These are phyloP conservation scores for Trametes polyzona DNA, from an alignment of 1,284 basidiomycete genomes.

Conservation along the genomic window DNA sequence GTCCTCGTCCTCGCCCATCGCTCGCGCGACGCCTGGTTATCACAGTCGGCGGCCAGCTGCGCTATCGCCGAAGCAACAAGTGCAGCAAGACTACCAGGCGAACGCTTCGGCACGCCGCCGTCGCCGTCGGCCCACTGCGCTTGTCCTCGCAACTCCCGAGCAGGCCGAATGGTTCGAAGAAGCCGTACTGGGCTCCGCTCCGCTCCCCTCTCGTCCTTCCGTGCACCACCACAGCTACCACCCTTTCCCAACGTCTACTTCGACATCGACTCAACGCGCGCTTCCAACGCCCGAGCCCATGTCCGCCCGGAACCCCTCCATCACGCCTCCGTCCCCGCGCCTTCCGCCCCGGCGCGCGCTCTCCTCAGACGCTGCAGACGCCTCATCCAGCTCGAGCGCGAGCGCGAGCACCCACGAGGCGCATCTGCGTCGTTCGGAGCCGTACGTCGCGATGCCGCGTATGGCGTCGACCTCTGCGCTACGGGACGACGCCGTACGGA, in stretches of 20 bases:
- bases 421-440: too few species aligned
- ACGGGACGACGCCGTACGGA: not conserved
- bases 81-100: too few species aligned
- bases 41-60: conserved; percentile 9
- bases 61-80: not conserved
- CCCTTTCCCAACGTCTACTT: too few species aligned
- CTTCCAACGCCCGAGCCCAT: not conserved
- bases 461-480: not conserved
- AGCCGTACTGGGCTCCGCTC: not conserved
- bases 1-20: conserved; percentile 25
- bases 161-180: conserved; percentile 18
- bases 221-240: too few species aligned
- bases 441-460: conserved; percentile 10
- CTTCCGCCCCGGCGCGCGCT: conserved; percentile 2
- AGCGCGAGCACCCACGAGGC: conserved; percentile 2
- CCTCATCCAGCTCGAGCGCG: not conserved
- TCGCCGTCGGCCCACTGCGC: conserved; percentile 20
- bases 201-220: not conserved
- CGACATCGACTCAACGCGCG: not conserved
- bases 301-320: not conserved
- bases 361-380: conserved; percentile 4
- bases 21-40: conserved; percentile 23
- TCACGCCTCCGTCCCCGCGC: not conserved
- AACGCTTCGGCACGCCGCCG: conserved; percentile 3
- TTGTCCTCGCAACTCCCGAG: conserved; percentile 21